Base-by-base conservation (phyloP, 495 filamentous ascomycete species). In the Daldinia bambusicola region DNA sequence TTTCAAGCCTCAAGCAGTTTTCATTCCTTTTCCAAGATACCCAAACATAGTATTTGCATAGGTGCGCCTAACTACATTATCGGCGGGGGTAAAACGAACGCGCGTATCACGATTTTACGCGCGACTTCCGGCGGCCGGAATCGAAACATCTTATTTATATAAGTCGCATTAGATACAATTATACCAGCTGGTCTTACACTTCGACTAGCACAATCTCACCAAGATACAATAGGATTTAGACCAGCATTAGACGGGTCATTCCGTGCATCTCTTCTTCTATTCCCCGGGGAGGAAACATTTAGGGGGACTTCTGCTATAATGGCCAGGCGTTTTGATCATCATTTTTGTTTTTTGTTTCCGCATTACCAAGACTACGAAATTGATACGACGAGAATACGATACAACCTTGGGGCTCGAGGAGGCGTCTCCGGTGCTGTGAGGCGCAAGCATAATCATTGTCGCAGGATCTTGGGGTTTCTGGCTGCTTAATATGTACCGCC, bases 101-200 rank as follows among this genome's bases (percentile, higher is more conserved):
- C 60, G 32, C 48, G 52, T 48, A 32, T 64, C 16, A 18, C 16
- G 4, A 60, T 12, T 12, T 37, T n/a, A 61, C 64, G 30, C 40
- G 26, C 10, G 34, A 38, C 20, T 34, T 34, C 7, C 7, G 32
- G 32, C 7, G 7, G 18, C 16, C 36, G 52, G 7, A 7, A 50
- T 13, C 26, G 36, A 60, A 50, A 14, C 61, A 43, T n/a, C 38
- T 26, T n/a, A 63, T 69, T 62, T 51, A 68, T 45, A n/a, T n/a
- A n/a, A 61, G 58, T 52, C 66, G 61, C 63, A 74, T n/a, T 74
- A 70, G 71, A 74, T 70, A 74, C 70, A n/a, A 70, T 45, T 67
- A 48, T 20, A 64, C 37, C 26, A 51, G 48, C 66, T 32, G 43
- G 20, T 26, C 22, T 58, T 37, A 61, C 9, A 32, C 45, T 10